phyloP scores from a whole-genome alignment of 495 filamentous ascomycete genomes.

The Letharia lupina region DNA sequence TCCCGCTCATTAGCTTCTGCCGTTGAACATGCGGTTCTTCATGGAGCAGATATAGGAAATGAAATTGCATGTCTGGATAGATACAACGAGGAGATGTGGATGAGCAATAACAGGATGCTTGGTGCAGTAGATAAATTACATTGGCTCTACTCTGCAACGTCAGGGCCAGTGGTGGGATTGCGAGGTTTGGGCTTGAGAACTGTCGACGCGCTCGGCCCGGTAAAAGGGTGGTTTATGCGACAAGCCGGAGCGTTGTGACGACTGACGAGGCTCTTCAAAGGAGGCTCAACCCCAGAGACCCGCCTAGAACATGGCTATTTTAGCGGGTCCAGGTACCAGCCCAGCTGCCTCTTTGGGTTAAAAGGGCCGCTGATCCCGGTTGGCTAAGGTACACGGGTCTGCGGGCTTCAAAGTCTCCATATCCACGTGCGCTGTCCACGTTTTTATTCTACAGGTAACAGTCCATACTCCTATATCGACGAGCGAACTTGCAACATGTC shows the following conservation, averaged over 20 bases:
- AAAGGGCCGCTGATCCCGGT: conserved; percentile 5
- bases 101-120: conserved; percentile 73
- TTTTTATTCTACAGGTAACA: conserved; percentile 14
- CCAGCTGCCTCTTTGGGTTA: conserved; percentile 14
- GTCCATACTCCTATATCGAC: background rate
- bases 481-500: background rate
- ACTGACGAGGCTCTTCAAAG: background rate
- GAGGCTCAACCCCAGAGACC: background rate
- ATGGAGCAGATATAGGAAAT: conserved; percentile 79
- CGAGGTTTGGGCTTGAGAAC: conserved; percentile 68
- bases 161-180: conserved; percentile 65
- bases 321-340: background rate
- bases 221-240: conserved; percentile 85
- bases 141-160: conserved; percentile 74
- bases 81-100: conserved; percentile 72
- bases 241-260: conserved; percentile 59
- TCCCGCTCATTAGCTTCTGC: conserved; percentile 64
- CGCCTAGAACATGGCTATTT: background rate
- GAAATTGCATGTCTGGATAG: conserved; percentile 59
- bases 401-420: background rate
- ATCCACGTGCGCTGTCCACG: conserved; percentile 12
- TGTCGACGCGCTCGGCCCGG: conserved; percentile 64
- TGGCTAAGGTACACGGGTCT: conserved; percentile 1
- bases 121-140: conserved; percentile 90
- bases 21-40: conserved; percentile 65